phyloP scores from a whole-genome alignment of 371 early-diverging fungal species.

The Amoeboaphelidium protococcarum region DNA sequence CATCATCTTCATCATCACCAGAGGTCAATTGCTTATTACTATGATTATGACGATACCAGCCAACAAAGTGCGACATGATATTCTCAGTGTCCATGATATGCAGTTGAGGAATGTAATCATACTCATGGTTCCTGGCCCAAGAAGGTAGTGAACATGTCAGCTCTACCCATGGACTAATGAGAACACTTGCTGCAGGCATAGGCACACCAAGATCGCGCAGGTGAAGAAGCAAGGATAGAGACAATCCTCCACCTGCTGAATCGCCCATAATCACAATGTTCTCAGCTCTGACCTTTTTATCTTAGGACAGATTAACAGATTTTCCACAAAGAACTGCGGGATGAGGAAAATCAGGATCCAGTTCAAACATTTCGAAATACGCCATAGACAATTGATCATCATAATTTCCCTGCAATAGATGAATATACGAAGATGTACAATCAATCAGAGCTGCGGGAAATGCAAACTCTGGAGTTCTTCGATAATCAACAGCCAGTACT shows the following conservation, averaged over 20 bases:
- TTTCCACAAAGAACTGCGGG: neutral
- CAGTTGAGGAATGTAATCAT: neutral
- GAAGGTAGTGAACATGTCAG: slow-evolving; percentile 9
- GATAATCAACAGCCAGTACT: slow-evolving; percentile 32
- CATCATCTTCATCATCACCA: no score
- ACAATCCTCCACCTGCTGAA: slow-evolving; percentile 42
- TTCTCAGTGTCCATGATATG: neutral
- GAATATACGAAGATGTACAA: slow-evolving; percentile 36
- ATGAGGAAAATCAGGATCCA: neutral
- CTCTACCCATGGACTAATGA: slow-evolving; percentile 29
- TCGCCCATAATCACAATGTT: slow-evolving; percentile 48
- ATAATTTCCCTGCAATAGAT: slow-evolving; percentile 21
- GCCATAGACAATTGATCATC: no score
- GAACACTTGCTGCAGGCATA: slow-evolving; percentile 17
- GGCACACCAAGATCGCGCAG: slow-evolving; percentile 9
- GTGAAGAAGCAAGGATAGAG: slow-evolving; percentile 11
- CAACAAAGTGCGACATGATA: neutral
- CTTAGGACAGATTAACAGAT: neutral
- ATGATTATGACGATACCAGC: neutral
- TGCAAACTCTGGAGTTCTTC: slow-evolving; percentile 48
- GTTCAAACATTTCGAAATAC: neutral
- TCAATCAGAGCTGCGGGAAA: slow-evolving; percentile 62
- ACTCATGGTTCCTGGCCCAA: neutral
- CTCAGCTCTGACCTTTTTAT: slow-evolving; percentile 5
- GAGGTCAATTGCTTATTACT: neutral